Percentiles rank a stretch among this genome's conserved stretches.
phyloP scores from a whole-genome alignment of 208 protist species.

The Crithidia expoeki region DNA sequence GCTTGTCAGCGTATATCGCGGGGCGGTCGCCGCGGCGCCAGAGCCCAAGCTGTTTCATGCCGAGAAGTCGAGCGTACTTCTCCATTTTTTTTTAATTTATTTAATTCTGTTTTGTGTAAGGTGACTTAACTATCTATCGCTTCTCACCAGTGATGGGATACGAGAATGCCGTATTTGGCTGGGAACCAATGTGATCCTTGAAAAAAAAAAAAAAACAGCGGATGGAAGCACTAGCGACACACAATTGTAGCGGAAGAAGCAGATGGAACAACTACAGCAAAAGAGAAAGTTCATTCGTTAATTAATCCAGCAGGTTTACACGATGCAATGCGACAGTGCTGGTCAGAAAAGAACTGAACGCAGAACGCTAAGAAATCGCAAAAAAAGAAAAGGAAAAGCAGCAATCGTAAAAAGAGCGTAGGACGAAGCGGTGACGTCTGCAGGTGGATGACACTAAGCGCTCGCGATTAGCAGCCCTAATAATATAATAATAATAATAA shows the following conservation, averaged over 20 bases:
- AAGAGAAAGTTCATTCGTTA: no score
- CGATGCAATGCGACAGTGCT: neutral
- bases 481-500: no score
- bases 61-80: constrained; percentile 18
- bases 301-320: no score
- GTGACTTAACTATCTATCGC: no score
- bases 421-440: no score
- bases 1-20: constrained; percentile 37
- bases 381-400: neutral
- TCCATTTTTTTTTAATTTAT: no score
- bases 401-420: no score
- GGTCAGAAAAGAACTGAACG: neutral
- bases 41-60: constrained; percentile 12
- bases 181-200: no score
- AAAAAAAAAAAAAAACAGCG: no score
- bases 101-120: neutral
- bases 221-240: no score
- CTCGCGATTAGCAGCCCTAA: neutral
- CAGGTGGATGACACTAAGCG: neutral
- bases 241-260: neutral
- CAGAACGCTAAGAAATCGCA: neutral
- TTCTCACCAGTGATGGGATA: no score
- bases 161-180: no score
- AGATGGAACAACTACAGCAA: neutral
- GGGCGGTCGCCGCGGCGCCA: constrained; percentile 26